Conservation (phyloP, 2,329 filamentous ascomycete genomes). For the Escovopsis weberi region DNA sequence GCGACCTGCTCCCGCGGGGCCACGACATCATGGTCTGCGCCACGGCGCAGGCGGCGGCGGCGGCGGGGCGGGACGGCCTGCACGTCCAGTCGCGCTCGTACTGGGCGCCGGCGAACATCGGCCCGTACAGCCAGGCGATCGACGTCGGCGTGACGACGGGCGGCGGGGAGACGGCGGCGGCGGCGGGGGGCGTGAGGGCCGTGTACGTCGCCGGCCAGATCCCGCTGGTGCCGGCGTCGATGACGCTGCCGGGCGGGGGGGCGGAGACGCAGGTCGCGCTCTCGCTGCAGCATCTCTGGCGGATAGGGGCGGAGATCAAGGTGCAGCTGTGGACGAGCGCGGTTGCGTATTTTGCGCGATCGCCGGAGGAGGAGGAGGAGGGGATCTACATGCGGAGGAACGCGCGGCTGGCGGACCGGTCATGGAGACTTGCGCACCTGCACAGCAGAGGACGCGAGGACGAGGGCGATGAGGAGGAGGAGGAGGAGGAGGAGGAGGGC, state of each 20-base stretch:
- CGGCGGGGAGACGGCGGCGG: constrained; percentile 1
- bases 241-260: constrained; percentile 37
- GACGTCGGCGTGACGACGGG: constrained; percentile 24
- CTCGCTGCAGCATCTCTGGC: constrained; percentile 78
- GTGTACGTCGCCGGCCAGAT: constrained; percentile 82
- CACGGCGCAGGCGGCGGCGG: constrained; percentile 16
- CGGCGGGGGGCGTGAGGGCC: constrained; percentile 13
- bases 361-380: constrained; percentile 10
- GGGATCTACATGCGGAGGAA: constrained; percentile 13
- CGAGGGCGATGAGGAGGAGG: constrained; percentile 8
- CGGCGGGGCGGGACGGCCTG: constrained; percentile 41
- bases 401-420: constrained; percentile 27
- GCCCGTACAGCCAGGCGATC: constrained; percentile 87
- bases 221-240: constrained; percentile 66
- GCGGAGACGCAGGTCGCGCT: constrained; percentile 44
- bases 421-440: constrained; percentile 34
- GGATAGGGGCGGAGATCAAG: constrained; percentile 58
- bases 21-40: constrained; percentile 47
- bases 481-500: constrained; percentile 21
- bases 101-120: constrained; percentile 97
- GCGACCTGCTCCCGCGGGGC: constrained; percentile 45
- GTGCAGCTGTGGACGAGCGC: constrained; percentile 63
- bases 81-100: constrained; percentile 91
- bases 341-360: constrained; percentile 54
- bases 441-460: constrained; percentile 16